phyloP scores from a whole-genome alignment of 805 yeast species.

The Spathaspora passalidarum region DNA sequence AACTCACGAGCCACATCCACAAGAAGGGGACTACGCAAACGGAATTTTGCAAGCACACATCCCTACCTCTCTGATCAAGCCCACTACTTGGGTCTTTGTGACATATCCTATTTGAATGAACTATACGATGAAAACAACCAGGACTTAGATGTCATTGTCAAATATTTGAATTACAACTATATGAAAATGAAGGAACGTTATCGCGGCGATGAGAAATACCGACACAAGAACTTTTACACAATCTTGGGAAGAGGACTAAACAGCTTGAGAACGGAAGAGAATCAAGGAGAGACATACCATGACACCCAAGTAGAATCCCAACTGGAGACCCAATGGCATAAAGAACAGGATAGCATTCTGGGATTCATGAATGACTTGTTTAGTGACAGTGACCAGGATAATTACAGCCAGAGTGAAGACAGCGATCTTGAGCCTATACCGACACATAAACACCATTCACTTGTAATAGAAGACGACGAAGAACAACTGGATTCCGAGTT shows the following conservation, averaged over 20 bases:
- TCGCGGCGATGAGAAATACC: constrained; percentile 39
- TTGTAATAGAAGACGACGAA: not conserved
- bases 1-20: constrained; percentile 6
- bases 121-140: constrained; percentile 31
- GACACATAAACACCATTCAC: not conserved
- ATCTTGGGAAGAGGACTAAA: constrained; percentile 27
- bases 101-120: constrained; percentile 34
- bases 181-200: constrained; percentile 25
- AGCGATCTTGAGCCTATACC: not conserved
- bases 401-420: not conserved
- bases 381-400: constrained; percentile 2
- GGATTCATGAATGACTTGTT: constrained; percentile 5
- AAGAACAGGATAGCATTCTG: not conserved
- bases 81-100: constrained; percentile 39
- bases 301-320: not conserved
- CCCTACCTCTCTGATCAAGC: constrained; percentile 46
- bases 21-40: constrained; percentile 33
- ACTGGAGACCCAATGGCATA: not conserved
- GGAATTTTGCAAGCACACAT: constrained; percentile 43
- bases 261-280: constrained; percentile 5
- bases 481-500: not conserved
- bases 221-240: constrained; percentile 34
- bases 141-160: constrained; percentile 30
- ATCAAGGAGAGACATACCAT: not conserved
- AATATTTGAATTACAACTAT: constrained; percentile 34